phyloP scores from a whole-genome alignment of 2,329 filamentous ascomycete species.

The Pseudogymnoascus sp. region DNA sequence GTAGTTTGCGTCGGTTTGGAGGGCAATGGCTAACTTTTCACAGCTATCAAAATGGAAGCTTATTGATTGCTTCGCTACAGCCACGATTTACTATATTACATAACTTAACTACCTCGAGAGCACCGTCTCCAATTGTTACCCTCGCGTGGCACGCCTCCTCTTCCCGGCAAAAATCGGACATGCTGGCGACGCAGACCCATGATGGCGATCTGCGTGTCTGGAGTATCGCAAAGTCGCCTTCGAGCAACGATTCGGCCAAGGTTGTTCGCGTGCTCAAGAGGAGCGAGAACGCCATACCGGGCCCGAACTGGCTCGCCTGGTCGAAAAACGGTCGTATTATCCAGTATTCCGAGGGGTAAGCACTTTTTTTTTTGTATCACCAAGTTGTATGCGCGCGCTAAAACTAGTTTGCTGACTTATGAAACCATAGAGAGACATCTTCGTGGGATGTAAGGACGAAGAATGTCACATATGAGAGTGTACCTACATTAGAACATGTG shows the following conservation, averaged over 20 bases:
- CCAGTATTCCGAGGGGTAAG: slow-evolving; percentile 84
- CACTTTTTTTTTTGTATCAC: slow-evolving; percentile 24
- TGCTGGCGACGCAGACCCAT: slow-evolving; percentile 86
- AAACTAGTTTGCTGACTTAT: slow-evolving; percentile 31
- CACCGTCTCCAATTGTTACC: slow-evolving; percentile 78
- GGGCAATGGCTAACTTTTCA: slow-evolving; percentile 9
- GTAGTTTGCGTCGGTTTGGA: slow-evolving; percentile 21
- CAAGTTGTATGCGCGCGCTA: slow-evolving; percentile 40
- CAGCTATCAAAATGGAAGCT: slow-evolving; percentile 91
- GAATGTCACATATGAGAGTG: slow-evolving; percentile 80
- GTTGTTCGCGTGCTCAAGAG: slow-evolving; percentile 82
- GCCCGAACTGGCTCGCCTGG: slow-evolving; percentile 95
- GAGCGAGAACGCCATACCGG: slow-evolving; percentile 62
- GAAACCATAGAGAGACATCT: slow-evolving; percentile 62
- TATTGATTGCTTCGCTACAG: slow-evolving; percentile 80
- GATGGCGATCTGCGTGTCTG: slow-evolving; percentile 92
- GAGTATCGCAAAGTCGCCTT: slow-evolving; percentile 81
- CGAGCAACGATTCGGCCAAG: slow-evolving; percentile 67
- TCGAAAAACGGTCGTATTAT: slow-evolving; percentile 96
- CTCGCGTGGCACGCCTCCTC: slow-evolving; percentile 96
- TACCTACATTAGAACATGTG: slow-evolving; percentile 77
- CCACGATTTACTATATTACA: slow-evolving; percentile 91
- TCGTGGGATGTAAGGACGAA: slow-evolving; percentile 99
- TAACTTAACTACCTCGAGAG: slow-evolving; percentile 75
- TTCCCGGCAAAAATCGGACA: slow-evolving; percentile 91